phyloP scores from a whole-genome alignment of 108 stramenopile genomes.

The Cyclostephanos tholiformis region DNA sequence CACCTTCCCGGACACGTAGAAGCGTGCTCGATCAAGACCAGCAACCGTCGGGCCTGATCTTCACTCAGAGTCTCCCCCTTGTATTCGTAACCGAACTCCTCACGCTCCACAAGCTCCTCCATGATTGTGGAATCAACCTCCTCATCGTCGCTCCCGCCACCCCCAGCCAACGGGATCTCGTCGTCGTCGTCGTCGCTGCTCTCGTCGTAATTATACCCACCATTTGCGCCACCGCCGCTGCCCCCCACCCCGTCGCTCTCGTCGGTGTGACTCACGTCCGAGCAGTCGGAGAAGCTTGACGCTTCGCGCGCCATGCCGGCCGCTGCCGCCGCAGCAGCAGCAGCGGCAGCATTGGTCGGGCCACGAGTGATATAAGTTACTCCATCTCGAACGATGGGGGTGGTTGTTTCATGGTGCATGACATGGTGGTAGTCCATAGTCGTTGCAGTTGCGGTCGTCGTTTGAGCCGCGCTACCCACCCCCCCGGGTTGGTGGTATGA shows the following conservation, averaged over 20 bases:
- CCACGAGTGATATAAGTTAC: constrained; percentile 1
- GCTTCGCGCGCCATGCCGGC: constrained; percentile 14
- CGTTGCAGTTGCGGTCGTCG: background rate
- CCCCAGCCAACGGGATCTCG: background rate
- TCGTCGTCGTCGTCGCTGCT: constrained; percentile 61
- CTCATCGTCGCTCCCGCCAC: constrained; percentile 20
- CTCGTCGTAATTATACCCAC: constrained; percentile 43
- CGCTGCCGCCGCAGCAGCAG: constrained; percentile 14
- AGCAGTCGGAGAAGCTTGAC: constrained; percentile 38
- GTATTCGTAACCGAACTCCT: constrained; percentile 80
- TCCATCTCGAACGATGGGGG: background rate
- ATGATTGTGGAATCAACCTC: constrained; percentile 57
- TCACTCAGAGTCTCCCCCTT: constrained; percentile 67
- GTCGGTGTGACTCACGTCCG: constrained; percentile 67
- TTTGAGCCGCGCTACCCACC: background rate
- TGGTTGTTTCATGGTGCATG: background rate
- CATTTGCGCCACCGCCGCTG: constrained; percentile 16
- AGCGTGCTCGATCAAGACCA: constrained; percentile 82
- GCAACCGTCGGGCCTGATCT: constrained; percentile 64
- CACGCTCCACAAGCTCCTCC: constrained; percentile 69
- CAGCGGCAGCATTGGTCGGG: constrained; percentile 14
- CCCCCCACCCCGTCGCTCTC: constrained; percentile 52
- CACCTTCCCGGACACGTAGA: constrained; percentile 77
- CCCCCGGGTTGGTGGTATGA: constrained; percentile 5
- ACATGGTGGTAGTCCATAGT: background rate